Conservation (phyloP, 441 rosid species). For the Erodium trifolium region DNA sequence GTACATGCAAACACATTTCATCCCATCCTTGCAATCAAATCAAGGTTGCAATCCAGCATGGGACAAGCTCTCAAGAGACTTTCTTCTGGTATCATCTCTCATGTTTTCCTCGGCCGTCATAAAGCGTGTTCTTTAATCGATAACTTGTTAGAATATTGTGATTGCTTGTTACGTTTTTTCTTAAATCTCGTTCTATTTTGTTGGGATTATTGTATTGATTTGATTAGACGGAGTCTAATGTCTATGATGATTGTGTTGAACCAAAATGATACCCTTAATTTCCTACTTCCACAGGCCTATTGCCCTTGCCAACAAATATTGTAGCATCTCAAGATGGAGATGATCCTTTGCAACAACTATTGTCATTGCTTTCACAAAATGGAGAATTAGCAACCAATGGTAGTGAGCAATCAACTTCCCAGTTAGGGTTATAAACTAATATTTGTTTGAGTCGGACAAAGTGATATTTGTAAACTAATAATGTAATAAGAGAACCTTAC, state of each 20-base stretch:
- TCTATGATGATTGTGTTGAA: neutral
- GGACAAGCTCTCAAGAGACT: neutral
- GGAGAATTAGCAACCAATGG: neutral
- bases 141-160: too few species aligned
- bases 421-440: too few species aligned
- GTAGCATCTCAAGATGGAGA: neutral
- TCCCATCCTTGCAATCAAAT: neutral
- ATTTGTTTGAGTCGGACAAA: too few species aligned
- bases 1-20: neutral
- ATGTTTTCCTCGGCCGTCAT: neutral
- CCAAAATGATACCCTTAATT: neutral
- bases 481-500: too few species aligned
- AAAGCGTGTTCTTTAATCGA: too few species aligned
- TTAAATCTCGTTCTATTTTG: neutral
- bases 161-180: neutral
- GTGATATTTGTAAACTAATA: too few species aligned
- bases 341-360: neutral
- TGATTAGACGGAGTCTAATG: neutral
- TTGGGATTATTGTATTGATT: neutral
- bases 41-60: neutral
- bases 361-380: slow-evolving; percentile 3
- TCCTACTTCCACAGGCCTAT: neutral
- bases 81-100: neutral
- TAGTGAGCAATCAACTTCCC: neutral
- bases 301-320: neutral